Evolutionary conservation across 208 protist species (phyloP), one percentile per base, ranked within the genome.

Genomic region (Leishmania tropica): DNA sequence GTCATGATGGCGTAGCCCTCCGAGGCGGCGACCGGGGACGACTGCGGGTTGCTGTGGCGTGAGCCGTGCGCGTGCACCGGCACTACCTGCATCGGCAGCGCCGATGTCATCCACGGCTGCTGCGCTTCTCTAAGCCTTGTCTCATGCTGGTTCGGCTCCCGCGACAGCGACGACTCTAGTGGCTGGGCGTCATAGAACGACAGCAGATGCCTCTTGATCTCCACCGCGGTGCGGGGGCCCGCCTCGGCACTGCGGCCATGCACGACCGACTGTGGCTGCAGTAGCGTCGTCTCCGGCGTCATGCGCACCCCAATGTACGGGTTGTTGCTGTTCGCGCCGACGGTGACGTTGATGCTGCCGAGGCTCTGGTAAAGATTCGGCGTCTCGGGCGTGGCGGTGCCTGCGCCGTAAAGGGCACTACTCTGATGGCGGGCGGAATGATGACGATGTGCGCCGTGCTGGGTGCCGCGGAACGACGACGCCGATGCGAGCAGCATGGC

Each of bases 301-400:
- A 84, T 72, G 68, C 76, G 65, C 6, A 80, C 76, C 15, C 75
- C 75, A 24, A 75, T 53, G 58, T 85, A 85, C 6, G 81, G 75
- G 71, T 81, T 85, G 81, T 78, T 81, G 76, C 77, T 81, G 75
- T 78, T 79, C 6, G 75, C 79, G 80, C 80, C 80, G 35, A 47
- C n/a, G 19, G 54, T 72, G 31, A 21, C 35, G 54, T 78, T 64
- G 76, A n/a, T 35, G 72, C 76, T 85, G 72, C 79, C 40, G 40
- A 51, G 40, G 40, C 68, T 73, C 40, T 83, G 64, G 72, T 83
- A 83, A 8, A 83, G 62, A 40, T 72, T 64, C 7, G 73, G 79
- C 42, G 62, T 45, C 48, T 79, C 64, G 15, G 75, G 74, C 24
- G 40, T 47, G 6, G 15, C 5, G 24, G 11, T 31, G 37, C 40